Percentiles rank a stretch among this genome's conserved stretches.
These are phyloP conservation scores for Metschnikowia peoriensis DNA, from an alignment of 805 yeast species.

Conservation along the genomic window DNA sequence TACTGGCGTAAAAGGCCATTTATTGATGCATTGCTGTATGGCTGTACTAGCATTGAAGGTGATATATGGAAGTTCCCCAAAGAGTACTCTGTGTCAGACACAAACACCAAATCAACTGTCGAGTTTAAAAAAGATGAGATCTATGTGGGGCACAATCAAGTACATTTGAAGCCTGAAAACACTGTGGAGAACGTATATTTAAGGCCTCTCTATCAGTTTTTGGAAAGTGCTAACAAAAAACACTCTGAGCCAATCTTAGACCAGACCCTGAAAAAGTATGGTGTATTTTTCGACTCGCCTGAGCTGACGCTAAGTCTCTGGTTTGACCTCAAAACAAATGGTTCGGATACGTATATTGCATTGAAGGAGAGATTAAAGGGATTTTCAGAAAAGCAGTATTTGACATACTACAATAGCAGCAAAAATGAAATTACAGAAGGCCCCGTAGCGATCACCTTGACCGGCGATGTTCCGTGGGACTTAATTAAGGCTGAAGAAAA, in stretches of 20 bases:
- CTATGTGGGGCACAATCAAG: conserved; percentile 62
- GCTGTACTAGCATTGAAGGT: conserved; percentile 62
- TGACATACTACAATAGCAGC: conserved; percentile 47
- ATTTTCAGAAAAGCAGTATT: conserved; percentile 46
- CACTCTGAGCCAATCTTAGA: conserved; percentile 18
- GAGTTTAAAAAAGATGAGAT: conserved; percentile 28
- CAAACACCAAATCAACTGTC: conserved; percentile 25
- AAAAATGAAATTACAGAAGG: conserved; percentile 39
- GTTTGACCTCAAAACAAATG: conserved; percentile 62
- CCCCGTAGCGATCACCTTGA: conserved; percentile 61
- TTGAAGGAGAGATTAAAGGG: conserved; percentile 46
- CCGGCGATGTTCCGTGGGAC: conserved; percentile 61
- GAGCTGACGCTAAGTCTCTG: conserved; percentile 56
- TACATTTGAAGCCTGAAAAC: conserved; percentile 41
- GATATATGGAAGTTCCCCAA: conserved; percentile 55
- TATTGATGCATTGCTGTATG: conserved; percentile 54
- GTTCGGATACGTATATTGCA: conserved; percentile 45
- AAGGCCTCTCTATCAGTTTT: conserved; percentile 47
- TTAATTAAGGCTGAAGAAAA: conserved; percentile 22
- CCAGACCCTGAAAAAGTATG: conserved; percentile 21
- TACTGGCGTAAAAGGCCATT: conserved; percentile 62
- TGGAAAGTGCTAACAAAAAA: conserved; percentile 47
- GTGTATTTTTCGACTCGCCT: conserved; percentile 44
- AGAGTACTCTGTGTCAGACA: conserved; percentile 29
- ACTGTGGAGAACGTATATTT: conserved; percentile 53